Evolutionary conservation across 345 rosid species (phyloP), one percentile per base, ranked within the genome.

Genomic region (Moricandia moricandioides): DNA sequence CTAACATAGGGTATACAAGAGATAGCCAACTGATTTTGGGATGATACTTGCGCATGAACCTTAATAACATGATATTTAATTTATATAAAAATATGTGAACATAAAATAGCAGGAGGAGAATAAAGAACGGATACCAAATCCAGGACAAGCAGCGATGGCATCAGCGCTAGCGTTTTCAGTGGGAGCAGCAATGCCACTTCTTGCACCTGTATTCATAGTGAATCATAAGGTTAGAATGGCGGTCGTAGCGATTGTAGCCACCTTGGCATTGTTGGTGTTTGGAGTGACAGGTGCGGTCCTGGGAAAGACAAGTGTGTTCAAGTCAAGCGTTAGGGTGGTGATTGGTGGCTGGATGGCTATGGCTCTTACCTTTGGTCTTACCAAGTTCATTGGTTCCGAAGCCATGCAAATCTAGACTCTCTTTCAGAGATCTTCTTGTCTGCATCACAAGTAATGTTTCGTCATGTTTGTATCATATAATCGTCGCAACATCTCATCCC

Each of bases 281-380:
- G 96, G 96, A 45, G 84, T 65, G 57, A 66, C 73, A 7, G 90
- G 92, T 29, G 91, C 92, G 0, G 79, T 83, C 24, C 33, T 88
- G 13, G 96, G 96, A 43, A 84, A 77, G 79, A 83, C 89, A 13
- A 86, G 86, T 0, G 71, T 66, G 12, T 78, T 62, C 39, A 83
- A 68, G 76, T 88, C 96, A 5, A 79, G 83, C 3, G 57, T 60
- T 60, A 83, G 96, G 70, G 88, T 89, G 37, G 26, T 89, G 62
- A 17, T 85, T 21, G 96, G 96, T 51, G 96, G 96, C 6, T 85
- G 85, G 88, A 13, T 89, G 75, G 96, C 92, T 18, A 88, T 89
- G 92, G 91, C 84, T 51, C 70, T 89, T 43, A 89, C 96, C 24
- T 89, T 84, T 79, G 89, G 92, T 1, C 82, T 89, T 52, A 86